Evolutionary conservation across 805 yeast species (phyloP).

Genomic region (Clavispora carvajalis): DNA sequence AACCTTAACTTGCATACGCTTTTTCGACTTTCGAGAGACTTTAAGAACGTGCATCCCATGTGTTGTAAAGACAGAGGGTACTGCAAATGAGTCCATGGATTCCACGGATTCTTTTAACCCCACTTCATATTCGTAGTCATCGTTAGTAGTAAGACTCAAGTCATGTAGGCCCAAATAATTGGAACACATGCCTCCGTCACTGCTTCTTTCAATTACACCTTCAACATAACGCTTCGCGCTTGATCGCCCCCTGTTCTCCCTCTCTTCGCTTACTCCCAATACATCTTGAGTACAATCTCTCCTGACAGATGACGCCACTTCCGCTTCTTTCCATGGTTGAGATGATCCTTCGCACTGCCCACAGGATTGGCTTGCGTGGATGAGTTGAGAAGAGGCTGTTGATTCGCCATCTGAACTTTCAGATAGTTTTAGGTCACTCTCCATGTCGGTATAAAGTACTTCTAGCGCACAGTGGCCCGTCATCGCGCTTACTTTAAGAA

Average conservation of each 20-base stretch:
- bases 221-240: neutral
- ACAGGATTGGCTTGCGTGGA: too few species aligned
- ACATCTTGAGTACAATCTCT: neutral
- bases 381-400: too few species aligned
- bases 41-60: slow-evolving; percentile 61
- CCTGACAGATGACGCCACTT: too few species aligned
- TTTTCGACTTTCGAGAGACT: slow-evolving; percentile 65
- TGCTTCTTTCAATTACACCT: neutral
- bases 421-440: too few species aligned
- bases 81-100: slow-evolving; percentile 10
- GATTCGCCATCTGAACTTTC: too few species aligned
- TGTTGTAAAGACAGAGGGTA: slow-evolving; percentile 35
- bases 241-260: neutral
- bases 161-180: neutral
- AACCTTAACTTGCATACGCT: slow-evolving; percentile 51
- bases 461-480: too few species aligned
- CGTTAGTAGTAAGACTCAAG: neutral
- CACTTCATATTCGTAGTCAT: neutral
- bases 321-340: too few species aligned
- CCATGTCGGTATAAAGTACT: too few species aligned
- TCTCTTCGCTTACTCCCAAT: neutral
- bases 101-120: slow-evolving; percentile 3
- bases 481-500: too few species aligned
- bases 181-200: neutral
- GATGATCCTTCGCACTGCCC: too few species aligned